Base-by-base conservation (phyloP, 2,329 filamentous ascomycete genomes). In the Samsoniella hepiali region DNA sequence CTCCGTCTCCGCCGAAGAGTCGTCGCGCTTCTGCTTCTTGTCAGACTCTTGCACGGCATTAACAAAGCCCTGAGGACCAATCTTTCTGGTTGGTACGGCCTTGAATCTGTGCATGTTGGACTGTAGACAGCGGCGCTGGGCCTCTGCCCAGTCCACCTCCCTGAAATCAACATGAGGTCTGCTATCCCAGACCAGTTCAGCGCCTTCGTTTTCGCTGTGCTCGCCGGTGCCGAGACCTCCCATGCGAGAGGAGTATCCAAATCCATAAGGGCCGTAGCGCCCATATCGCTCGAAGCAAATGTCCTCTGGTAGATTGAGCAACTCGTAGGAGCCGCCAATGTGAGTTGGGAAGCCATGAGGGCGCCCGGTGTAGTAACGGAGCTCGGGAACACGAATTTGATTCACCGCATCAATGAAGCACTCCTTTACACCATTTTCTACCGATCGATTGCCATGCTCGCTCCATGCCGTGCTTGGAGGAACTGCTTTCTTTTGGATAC, bases 201-300 rank as follows among this genome's bases (percentile, higher is more conserved):
- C 83, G 3, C 92, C 93, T 67, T 95, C 90, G 57, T 83, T 87
- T 66, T 97, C 91, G 29, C 92, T 92, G 69, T 93, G 88, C 74
- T 96, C 85, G 11, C 91, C 93, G n/a, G 91, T 88, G 5, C 94
- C 93, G 32, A 90, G 87, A 1, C 94, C 94, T 13, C 94, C 94
- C 67, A 84, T 87, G 64, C 87, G 87, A 40, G 84, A 80, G 38
- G 90, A 91, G 74, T 98, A 98, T 9, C 94, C 94, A 65, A 92
- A 86, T 0, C 94, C 94, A 69, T 99, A 99, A 0, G 94, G 91
- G 0, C 91, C 93, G 36, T 95, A 85, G 67, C 93, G 85, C 3
- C 94, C 94, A 72, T 91, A 96, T 2, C 95, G 85, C 69, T 99
- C 95, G 72, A 97, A 97, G 77, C 95, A 99, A 54, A 97, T 85